Evolutionary conservation across 1,139 yeast genomes (phyloP), one percentile per base, ranked within the genome.

Genomic region (Blastobotrys illinoisensis): DNA sequence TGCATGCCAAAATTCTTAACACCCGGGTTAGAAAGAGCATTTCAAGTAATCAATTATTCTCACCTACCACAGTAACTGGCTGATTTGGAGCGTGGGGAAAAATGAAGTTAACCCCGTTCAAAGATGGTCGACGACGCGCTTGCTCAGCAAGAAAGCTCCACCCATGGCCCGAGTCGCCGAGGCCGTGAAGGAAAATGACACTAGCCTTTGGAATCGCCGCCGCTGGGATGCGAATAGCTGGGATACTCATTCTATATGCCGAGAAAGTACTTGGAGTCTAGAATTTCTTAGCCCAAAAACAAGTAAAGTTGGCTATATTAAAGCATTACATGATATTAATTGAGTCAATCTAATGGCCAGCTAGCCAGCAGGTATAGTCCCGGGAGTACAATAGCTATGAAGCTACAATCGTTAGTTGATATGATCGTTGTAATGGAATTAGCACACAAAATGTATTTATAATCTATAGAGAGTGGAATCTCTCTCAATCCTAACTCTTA

Each of bases 151-250:
- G 72, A 76, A 88, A 88, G 44, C 81, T 75, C 97, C 97, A 93
- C 1, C 98, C 98, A 26, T 79, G 76, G 6, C 97, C 97, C 1
- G 87, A 70, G 67, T 91, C 99, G 9, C 99, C 99, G 18, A 93
- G 76, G 0, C 99, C 99, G 67, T 93, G 99, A 54, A 89, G 67
- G 60, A 93, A 80, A 28, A 93, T 88, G 28, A 91, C 74, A 0
- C 95, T 85, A 0, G 90, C 85, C 1, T 82, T 32, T 4, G 40
- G 40, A 3, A 32, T 60, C 24, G 58, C 56, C 14, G 56, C 55
- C 5, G 71, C 68, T 7, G 71, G 68, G 23, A 67, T 59, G 40
- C 66, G 48, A 9, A 63, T 57, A 5, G 62, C 64, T 26, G 64
- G 60, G 44, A 56, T 54, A 23, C 53, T 52, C 58, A 54, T 58